A percentile compares a stretch with the other conserved stretches of the same genome.
Conservation (phyloP, 768 basidiomycete genomes). For the Lenzites betulinus region DNA sequence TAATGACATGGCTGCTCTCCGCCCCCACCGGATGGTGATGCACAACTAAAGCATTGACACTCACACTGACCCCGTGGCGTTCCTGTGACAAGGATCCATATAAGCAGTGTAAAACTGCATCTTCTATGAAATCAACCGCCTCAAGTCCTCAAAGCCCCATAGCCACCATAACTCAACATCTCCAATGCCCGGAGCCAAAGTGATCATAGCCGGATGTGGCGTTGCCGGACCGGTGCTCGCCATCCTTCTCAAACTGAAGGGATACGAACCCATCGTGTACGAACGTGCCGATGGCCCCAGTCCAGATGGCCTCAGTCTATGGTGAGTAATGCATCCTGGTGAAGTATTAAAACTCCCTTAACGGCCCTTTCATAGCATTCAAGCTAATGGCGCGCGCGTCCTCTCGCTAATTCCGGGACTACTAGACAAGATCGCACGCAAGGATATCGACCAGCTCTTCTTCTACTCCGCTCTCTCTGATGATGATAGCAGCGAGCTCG, state of each 20-base stretch:
- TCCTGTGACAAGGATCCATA: too few species aligned
- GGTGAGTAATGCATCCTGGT: slow-evolving; percentile 24
- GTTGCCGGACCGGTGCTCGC: slow-evolving; percentile 44
- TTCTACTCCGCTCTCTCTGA: slow-evolving; percentile 25
- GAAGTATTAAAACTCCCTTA: background rate
- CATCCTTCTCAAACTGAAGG: slow-evolving; percentile 39
- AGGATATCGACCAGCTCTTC: background rate
- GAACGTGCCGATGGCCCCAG: slow-evolving; percentile 29
- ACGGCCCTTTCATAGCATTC: slow-evolving; percentile 3
- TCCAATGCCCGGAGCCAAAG: slow-evolving; percentile 27
- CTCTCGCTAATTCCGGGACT: slow-evolving; percentile 19
- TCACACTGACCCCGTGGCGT: too few species aligned
- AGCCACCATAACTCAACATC: too few species aligned
- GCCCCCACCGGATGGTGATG: too few species aligned
- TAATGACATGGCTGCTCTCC: too few species aligned
- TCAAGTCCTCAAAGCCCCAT: too few species aligned
- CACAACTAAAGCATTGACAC: too few species aligned
- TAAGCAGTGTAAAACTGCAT: too few species aligned
- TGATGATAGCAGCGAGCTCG: slow-evolving; percentile 33
- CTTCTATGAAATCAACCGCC: too few species aligned
- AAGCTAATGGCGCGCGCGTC: slow-evolving; percentile 22
- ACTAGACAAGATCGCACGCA: slow-evolving; percentile 15
- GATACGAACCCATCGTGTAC: slow-evolving; percentile 41
- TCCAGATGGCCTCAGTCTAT: slow-evolving; percentile 35
- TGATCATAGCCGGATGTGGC: slow-evolving; percentile 42